Evolutionary conservation across 148 eudicot genomes (phyloP), one percentile per base, ranked within the genome.

Genomic region (Spergularia bocconei): DNA sequence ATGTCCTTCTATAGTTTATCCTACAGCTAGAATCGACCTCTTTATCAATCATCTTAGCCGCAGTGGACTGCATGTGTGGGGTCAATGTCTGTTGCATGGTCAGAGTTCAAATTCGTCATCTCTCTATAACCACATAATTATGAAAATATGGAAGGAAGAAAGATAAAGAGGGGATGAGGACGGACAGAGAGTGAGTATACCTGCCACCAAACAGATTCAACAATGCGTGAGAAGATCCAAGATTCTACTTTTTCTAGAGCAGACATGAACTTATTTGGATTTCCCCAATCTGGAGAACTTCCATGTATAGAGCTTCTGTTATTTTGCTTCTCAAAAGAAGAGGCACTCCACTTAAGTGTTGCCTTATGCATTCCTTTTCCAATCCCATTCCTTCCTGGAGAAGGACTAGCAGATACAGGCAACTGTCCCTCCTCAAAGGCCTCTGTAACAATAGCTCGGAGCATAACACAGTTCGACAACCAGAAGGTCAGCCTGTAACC

Each of bases 151-250:
- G 59, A 33, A 29, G 36, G 59, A 48, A 56, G 25, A 53, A 20
- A 20, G 9, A 38, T 15, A 61, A 68, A 62, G 41, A 66, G 67
- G 44, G 41, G 52, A 1, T 65, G 13, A 41, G 6, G 69, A 41
- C 11, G 25, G 41, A 19, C 9, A 23, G 54, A 62, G 41, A 17
- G 15, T 39, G 44, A 68, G 21, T 16, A 7, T 52, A 91, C 98
- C 97, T 93, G 98, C 98, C 98, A 93, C 98, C 98, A 93, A 78
- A 93, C 82, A 62, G 98, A 93, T 79, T 93, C 98, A 23, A 91
- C 83, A 64, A 93, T 85, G 54, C 91, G 90, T 23, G 89, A 86
- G 87, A 90, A 93, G 77, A 93, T 90, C 98, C 98, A 93, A 83
- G 88, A 82, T 81, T 93, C 97, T 16, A 83, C 86, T 78, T 82